Percentiles rank a stretch among this genome's conserved stretches.
phyloP scores from a whole-genome alignment of 176 grass and related monocot species.

The Oryza brachyantha region DNA sequence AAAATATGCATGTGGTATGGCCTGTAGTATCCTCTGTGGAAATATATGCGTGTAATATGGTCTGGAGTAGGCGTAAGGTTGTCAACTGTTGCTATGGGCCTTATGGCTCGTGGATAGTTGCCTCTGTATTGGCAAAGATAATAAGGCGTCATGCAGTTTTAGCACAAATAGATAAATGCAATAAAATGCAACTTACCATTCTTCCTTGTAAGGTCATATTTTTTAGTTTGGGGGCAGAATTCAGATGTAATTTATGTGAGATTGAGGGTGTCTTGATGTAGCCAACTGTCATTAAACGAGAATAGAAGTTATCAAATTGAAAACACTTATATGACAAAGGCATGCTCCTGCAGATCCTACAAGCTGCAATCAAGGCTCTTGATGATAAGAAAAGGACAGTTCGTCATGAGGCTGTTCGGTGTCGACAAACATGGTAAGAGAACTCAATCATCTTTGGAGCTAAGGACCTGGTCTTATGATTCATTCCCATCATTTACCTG shows the following conservation, averaged over 20 bases:
- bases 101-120: background rate
- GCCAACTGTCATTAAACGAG: background rate
- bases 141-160: constrained; percentile 6
- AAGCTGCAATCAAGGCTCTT: constrained; percentile 72
- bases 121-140: background rate
- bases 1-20: constrained; percentile 16
- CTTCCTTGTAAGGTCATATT: constrained; percentile 17
- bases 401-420: constrained; percentile 82
- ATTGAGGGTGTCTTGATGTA: constrained; percentile 9
- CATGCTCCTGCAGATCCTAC: constrained; percentile 52
- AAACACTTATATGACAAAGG: constrained; percentile 24
- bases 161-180: background rate
- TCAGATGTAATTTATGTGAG: background rate
- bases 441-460: background rate
- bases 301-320: background rate
- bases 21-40: background rate
- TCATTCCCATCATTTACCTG: constrained; percentile 6
- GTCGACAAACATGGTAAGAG: constrained; percentile 78
- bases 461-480: background rate
- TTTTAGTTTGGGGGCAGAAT: background rate
- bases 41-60: constrained; percentile 1
- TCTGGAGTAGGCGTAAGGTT: constrained; percentile 3
- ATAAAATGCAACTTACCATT: constrained; percentile 7
- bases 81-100: background rate
- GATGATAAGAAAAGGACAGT: constrained; percentile 81